These are phyloP conservation scores for Ilyonectria mors-panacis DNA, from an alignment of 2,329 filamentous ascomycete species.

Conservation along the genomic window DNA sequence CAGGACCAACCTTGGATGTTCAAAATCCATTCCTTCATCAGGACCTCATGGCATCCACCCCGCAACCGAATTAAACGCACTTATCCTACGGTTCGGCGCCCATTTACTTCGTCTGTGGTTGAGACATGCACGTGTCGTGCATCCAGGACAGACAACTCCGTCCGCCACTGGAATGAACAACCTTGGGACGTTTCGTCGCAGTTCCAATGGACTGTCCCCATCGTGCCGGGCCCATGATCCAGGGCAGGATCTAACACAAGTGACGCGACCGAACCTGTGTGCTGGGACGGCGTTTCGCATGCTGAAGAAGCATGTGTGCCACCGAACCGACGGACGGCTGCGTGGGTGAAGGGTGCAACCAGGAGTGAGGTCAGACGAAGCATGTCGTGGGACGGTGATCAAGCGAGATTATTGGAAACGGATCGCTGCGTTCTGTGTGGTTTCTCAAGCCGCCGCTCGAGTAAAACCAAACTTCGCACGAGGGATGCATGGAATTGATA, in stretches of 20 bases:
- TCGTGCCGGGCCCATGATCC: constrained; percentile 4
- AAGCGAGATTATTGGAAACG: constrained; percentile 46
- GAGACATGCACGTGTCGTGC: constrained; percentile 28
- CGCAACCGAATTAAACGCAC: neutral
- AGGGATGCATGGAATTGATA: constrained; percentile 5
- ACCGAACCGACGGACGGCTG: constrained; percentile 31
- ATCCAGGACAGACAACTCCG: neutral
- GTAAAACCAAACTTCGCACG: constrained; percentile 17
- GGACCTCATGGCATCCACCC: neutral
- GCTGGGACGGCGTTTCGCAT: constrained; percentile 25
- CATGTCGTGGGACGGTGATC: constrained; percentile 38
- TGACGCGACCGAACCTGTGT: constrained; percentile 18
- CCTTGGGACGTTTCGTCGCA: constrained; percentile 10
- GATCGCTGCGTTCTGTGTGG: constrained; percentile 26
- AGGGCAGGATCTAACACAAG: constrained; percentile 20
- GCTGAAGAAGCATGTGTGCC: constrained; percentile 19
- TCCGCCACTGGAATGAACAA: neutral
- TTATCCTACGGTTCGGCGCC: neutral
- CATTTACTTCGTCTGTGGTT: constrained; percentile 4
- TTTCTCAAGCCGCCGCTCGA: constrained; percentile 21
- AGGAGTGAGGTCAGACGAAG: constrained; percentile 39
- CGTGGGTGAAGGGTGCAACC: constrained; percentile 35
- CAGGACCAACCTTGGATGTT: neutral
- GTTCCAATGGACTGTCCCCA: constrained; percentile 2
- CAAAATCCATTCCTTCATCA: neutral